Evolutionary conservation across 2,329 filamentous ascomycete species (phyloP).

Genomic region (Aureobasidium namibiae): DNA sequence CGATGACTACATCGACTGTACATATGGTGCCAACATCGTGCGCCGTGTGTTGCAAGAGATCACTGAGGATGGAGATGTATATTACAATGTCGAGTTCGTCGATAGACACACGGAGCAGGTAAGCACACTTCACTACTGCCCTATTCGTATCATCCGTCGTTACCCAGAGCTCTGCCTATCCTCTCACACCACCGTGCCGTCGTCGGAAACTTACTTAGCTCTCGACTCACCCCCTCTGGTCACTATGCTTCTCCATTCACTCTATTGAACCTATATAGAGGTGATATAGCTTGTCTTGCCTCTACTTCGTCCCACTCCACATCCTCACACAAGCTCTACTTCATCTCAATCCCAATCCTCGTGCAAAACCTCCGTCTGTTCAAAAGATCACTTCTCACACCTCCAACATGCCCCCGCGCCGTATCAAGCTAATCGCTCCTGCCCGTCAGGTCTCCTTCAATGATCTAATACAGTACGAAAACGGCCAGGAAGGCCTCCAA

Average conservation of each 20-base stretch:
- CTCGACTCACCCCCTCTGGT: neutral
- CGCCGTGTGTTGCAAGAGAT: slow-evolving; percentile 33
- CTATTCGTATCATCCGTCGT: neutral
- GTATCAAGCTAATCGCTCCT: slow-evolving; percentile 5
- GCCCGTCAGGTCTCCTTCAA: slow-evolving; percentile 36
- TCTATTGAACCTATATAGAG: neutral
- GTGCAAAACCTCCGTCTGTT: neutral
- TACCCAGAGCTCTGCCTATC: neutral
- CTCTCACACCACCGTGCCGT: neutral
- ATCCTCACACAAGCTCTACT: neutral
- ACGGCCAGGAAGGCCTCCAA: slow-evolving; percentile 40
- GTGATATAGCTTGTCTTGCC: neutral
- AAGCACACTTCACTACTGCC: slow-evolving; percentile 20
- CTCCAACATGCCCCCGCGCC: neutral
- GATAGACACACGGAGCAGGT: slow-evolving; percentile 34
- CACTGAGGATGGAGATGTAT: slow-evolving; percentile 24
- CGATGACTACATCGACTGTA: slow-evolving; percentile 20
- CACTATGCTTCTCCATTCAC: neutral
- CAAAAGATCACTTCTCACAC: too few relatives aligned
- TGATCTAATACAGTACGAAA: slow-evolving; percentile 35
- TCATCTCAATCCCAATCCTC: neutral
- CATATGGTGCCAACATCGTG: slow-evolving; percentile 24
- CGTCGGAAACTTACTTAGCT: neutral
- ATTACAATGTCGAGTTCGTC: slow-evolving; percentile 36
- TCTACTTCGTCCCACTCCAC: neutral